Evolutionary conservation across 2,329 filamentous ascomycete genomes (phyloP).

Genomic region (Metarhizium guizhouense): DNA sequence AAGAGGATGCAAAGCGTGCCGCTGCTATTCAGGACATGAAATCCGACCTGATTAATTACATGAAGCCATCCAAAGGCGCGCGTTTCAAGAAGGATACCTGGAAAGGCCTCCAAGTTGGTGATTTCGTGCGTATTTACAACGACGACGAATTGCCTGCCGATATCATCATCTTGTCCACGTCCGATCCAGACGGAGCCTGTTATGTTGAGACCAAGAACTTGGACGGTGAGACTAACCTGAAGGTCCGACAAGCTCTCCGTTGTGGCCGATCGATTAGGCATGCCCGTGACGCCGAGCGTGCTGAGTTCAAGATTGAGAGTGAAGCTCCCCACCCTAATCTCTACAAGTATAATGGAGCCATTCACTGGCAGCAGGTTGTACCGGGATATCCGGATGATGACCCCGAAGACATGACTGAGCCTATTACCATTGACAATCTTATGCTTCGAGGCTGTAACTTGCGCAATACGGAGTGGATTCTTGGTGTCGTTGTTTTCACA

Average conservation of each 20-base stretch:
- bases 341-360: constrained; percentile 86
- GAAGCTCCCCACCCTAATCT: constrained; percentile 88
- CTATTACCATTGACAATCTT: constrained; percentile 90
- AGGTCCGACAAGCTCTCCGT: constrained; percentile 84
- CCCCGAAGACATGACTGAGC: constrained; percentile 75
- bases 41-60: constrained; percentile 62
- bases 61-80: constrained; percentile 56
- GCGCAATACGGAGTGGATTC: constrained; percentile 90
- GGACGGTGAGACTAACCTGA: constrained; percentile 95
- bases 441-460: constrained; percentile 88
- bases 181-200: constrained; percentile 86
- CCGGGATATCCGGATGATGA: constrained; percentile 52
- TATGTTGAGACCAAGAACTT: constrained; percentile 98
- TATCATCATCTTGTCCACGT: constrained; percentile 84
- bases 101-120: constrained; percentile 92
- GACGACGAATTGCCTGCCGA: constrained; percentile 94
- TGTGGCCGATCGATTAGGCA: constrained; percentile 77
- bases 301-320: constrained; percentile 82
- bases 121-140: constrained; percentile 94
- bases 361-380: constrained; percentile 75
- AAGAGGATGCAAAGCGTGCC: constrained; percentile 23
- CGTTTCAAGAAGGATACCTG: constrained; percentile 88
- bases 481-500: constrained; percentile 89
- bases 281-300: constrained; percentile 83
- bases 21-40: constrained; percentile 36